These are phyloP conservation scores for Passiflora organensis DNA, from an alignment of 345 rosid genomes.

Conservation along the genomic window DNA sequence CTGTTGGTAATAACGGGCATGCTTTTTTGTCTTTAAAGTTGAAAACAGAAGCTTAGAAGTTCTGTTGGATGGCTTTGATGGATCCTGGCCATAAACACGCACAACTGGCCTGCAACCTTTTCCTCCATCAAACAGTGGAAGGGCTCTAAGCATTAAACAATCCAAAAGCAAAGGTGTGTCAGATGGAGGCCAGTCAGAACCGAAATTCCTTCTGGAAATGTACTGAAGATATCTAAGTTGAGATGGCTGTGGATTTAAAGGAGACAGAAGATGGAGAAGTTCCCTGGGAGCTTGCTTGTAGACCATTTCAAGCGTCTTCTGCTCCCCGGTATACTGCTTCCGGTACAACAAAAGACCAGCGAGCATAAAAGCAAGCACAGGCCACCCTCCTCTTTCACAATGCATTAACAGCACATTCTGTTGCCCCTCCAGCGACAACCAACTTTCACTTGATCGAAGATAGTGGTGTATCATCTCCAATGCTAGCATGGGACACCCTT, in stretches of 20 bases:
- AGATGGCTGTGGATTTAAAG: conserved; percentile 88
- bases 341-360: conserved; percentile 83
- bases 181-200: conserved; percentile 94
- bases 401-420: conserved; percentile 93
- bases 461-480: conserved; percentile 94
- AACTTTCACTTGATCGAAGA: conserved; percentile 88
- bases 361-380: conserved; percentile 93
- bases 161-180: conserved; percentile 83
- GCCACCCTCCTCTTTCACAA: conserved; percentile 97
- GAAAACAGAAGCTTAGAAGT: conserved; percentile 85
- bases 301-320: conserved; percentile 95
- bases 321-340: conserved; percentile 87
- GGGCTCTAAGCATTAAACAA: conserved; percentile 74
- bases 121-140: conserved; percentile 68
- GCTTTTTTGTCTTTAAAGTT: conserved; percentile 56
- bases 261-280: conserved; percentile 72
- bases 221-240: conserved; percentile 96
- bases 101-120: conserved; percentile 82
- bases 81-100: conserved; percentile 85
- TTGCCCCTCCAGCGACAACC: conserved; percentile 89
- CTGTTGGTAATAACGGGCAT: conserved; percentile 57
- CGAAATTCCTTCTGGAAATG: conserved; percentile 82
- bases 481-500: conserved; percentile 80
- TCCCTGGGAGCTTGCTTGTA: conserved; percentile 97
- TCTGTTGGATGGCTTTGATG: conserved; percentile 63